Base-by-base conservation (phyloP, 176 grass and related monocot genomes). In the Triticum timopheevii region DNA sequence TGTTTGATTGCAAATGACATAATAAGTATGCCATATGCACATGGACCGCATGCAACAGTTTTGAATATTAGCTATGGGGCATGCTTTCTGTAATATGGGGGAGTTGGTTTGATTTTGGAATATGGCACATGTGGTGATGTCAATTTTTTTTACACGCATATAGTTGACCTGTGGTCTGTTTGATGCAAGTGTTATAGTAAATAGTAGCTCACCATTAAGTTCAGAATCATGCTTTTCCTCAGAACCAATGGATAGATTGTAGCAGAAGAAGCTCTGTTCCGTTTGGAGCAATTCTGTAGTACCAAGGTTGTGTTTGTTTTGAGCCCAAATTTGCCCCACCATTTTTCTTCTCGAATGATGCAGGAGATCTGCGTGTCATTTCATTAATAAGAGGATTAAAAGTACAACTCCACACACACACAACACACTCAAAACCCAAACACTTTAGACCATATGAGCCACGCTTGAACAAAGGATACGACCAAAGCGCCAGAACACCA, bases 201-300 rank as follows among this genome's bases (percentile, higher is more conserved):
- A 61, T 34, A 49, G 49, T 62, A 50, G 31, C 44, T 78, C n/a
- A 28, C 24, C 56, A 65, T 73, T 59, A 34, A 44, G 4, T 54
- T 73, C 15, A 52, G 52, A 15, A 31, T 73, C 17, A 38, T 71
- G n/a, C n/a, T 76, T 85, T 77, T 8, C 50, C 23, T 73, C 15
- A 27, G 39, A 87, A 54, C 66, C 15, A 25, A 8, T 65, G 36
- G 30, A 63, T 72, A 31, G 50, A 82, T 72, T 83, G 38, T 82
- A 35, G 5, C 3, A 80, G 25, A 76, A 54, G 56, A 76, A 36
- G 56, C 1, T 50, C 2, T 1, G 4, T 77, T 85, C 58, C 13
- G 7, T 35, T 85, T 76, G 58, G 78, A 76, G 19, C 74, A 76
- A 77, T 52, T 31, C 6, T 58, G 54, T 58, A 58, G 7, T 58